A percentile compares a stretch with the other conserved stretches of the same genome.
Evolutionary conservation across 1,284 basidiomycete species (phyloP).

Genomic region (Sporisorium scitamineum): DNA sequence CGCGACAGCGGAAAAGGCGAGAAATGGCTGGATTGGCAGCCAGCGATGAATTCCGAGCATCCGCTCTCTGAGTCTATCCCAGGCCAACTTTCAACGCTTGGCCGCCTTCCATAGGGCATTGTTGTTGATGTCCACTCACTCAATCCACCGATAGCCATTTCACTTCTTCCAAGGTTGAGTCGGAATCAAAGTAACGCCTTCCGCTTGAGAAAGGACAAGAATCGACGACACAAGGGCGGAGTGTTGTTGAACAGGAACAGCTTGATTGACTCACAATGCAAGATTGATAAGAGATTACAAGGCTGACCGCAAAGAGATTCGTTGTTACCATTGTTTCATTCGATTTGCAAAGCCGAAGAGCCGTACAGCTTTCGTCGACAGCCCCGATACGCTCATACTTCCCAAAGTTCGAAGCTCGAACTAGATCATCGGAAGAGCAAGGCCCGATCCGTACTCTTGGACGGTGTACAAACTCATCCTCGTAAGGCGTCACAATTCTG

Average conservation of each 20-base stretch:
- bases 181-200: neutral
- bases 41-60: conserved; percentile 2
- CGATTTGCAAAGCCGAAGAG: neutral
- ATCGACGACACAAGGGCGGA: neutral
- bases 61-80: neutral
- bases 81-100: neutral
- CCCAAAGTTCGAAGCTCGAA: neutral
- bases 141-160: neutral
- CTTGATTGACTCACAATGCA: neutral
- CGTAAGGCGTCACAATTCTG: neutral
- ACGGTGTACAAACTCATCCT: neutral
- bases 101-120: too few species aligned
- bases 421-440: neutral
- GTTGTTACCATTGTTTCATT: neutral
- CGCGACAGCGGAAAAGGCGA: conserved; percentile 1
- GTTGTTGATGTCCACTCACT: too few species aligned
- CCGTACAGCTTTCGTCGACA: neutral
- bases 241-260: neutral
- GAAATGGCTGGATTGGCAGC: neutral
- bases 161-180: neutral
- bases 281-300: conserved; percentile 2
- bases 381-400: neutral
- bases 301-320: neutral
- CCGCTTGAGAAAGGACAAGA: too few species aligned
- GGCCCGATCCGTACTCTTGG: neutral